Percentiles rank a stretch among this genome's conserved stretches.
Evolutionary conservation across 2,329 filamentous ascomycete genomes (phyloP).

Genomic region (Xylaria sp.): DNA sequence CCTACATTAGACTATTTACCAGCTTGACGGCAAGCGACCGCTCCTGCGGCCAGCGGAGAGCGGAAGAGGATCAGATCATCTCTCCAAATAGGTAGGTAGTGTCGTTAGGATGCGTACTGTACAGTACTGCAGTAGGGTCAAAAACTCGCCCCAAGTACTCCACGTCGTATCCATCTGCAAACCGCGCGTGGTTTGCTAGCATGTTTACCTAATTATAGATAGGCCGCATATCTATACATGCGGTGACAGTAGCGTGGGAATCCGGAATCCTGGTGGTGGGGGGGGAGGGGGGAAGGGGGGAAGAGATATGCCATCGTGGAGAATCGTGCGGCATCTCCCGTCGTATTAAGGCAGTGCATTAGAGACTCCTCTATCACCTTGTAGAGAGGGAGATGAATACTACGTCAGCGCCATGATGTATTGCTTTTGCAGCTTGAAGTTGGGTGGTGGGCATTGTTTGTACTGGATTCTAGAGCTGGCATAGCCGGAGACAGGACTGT

Average conservation of each 20-base stretch:
- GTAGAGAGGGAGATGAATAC: not conserved
- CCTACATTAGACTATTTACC: conserved; percentile 7
- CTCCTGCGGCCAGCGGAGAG: conserved; percentile 27
- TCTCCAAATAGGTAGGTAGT: conserved; percentile 16
- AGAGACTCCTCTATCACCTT: not conserved
- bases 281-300: not conserved
- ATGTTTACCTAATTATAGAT: conserved; percentile 12
- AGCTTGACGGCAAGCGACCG: conserved; percentile 25
- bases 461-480: not conserved
- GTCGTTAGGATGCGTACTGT: conserved; percentile 3
- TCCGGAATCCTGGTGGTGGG: not conserved
- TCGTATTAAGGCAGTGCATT: not conserved
- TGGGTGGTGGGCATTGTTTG: not conserved
- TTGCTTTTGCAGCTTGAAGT: no score
- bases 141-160: conserved; percentile 20
- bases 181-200: conserved; percentile 13
- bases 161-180: conserved; percentile 26
- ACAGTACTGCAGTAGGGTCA: not conserved
- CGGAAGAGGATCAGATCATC: conserved; percentile 30
- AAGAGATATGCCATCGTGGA: conserved; percentile 3
- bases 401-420: not conserved
- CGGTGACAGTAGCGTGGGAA: not conserved
- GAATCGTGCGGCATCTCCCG: conserved; percentile 15
- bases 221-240: conserved; percentile 7
- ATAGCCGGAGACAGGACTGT: not conserved